phyloP scores from a whole-genome alignment of 2,329 filamentous ascomycete species.

The Fusarium acutatum region DNA sequence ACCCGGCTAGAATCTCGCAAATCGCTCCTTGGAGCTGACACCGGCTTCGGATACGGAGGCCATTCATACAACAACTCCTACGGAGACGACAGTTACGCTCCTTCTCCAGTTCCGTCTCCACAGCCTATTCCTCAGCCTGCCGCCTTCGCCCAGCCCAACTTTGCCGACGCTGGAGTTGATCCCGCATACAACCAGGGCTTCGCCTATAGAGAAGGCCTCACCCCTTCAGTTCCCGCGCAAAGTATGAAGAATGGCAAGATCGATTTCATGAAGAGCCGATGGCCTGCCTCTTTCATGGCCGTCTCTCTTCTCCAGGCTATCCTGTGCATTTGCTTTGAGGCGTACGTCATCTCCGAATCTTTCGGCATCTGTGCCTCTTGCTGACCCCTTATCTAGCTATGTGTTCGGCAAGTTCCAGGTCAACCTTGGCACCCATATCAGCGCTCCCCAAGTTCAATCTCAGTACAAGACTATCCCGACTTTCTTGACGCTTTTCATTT shows the following conservation, averaged over 20 bases:
- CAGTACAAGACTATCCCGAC: slow-evolving; percentile 84
- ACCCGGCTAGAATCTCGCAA: slow-evolving; percentile 52
- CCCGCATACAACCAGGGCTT: slow-evolving; percentile 47
- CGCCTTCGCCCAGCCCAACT: slow-evolving; percentile 41
- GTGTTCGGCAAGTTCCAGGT: slow-evolving; percentile 88
- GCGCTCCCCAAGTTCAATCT: slow-evolving; percentile 54
- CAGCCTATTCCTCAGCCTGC: slow-evolving; percentile 33
- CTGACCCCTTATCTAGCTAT: slow-evolving; percentile 66
- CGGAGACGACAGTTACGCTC: slow-evolving; percentile 34
- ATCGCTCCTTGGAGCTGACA: slow-evolving; percentile 51
- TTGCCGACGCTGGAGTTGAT: slow-evolving; percentile 44
- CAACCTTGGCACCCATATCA: slow-evolving; percentile 56
- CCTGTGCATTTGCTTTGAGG: slow-evolving; percentile 84
- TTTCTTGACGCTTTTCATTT: slow-evolving; percentile 95
- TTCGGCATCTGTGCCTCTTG: background rate
- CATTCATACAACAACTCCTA: slow-evolving; percentile 48
- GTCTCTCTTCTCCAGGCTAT: slow-evolving; percentile 79
- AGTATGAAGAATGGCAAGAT: slow-evolving; percentile 52
- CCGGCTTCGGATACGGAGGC: slow-evolving; percentile 48
- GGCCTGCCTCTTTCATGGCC: slow-evolving; percentile 87
- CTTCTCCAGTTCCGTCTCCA: slow-evolving; percentile 24
- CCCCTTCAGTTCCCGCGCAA: slow-evolving; percentile 44
- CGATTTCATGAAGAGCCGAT: slow-evolving; percentile 83
- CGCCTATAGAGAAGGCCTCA: slow-evolving; percentile 50
- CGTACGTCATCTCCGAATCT: slow-evolving; percentile 64